Evolutionary conservation across 805 yeast genomes (phyloP), one percentile per base, ranked within the genome.

Genomic region (Cyberlindnera xylosilytica): DNA sequence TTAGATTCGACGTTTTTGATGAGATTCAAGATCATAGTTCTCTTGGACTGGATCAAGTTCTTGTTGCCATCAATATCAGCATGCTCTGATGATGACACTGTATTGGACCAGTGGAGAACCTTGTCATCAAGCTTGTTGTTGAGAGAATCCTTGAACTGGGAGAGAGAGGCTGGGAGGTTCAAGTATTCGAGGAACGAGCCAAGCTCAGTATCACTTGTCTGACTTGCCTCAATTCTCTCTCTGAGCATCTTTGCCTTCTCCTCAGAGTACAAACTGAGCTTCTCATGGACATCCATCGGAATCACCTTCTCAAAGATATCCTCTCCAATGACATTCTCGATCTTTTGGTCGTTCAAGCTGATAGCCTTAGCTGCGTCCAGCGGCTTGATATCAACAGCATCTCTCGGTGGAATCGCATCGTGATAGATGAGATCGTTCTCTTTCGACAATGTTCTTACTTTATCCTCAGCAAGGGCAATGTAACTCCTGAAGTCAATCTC

Each of bases 341-440:
- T 67, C n/a, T 45, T 43, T 37, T 68, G 73, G n/a, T 72, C 74
- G 32, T 62, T 64, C 27, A 80, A 53, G 3, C 81, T 68, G 6
- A 81, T 69, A 1, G 81, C 68, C 53, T 82, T 79, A 2, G 81
- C 80, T 44, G 88, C 83, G 35, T 80, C 85, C 65, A 85, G 69
- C 1, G 82, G 76, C 47, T 84, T 79, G 5, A 55, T 22, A 16
- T 57, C 60, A 37, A 88, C 63, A 0, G 82, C 63, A 18, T 76
- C 76, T 23, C 64, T 63, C 4, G 76, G 67, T 1, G 97, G 96
- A 12, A 90, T 67, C 1, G 70, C 54, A 17, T 84, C 91, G 62
- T 93, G 96, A 58, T 87, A 91, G 28, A 91, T 87, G 53, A 79
- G 83, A 58, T 91, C 97, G 56, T 91, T 91, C 57, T 91, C 98